These are phyloP conservation scores for Cryptococcus floricola DNA, from an alignment of 1,284 basidiomycete species.

Conservation along the genomic window DNA sequence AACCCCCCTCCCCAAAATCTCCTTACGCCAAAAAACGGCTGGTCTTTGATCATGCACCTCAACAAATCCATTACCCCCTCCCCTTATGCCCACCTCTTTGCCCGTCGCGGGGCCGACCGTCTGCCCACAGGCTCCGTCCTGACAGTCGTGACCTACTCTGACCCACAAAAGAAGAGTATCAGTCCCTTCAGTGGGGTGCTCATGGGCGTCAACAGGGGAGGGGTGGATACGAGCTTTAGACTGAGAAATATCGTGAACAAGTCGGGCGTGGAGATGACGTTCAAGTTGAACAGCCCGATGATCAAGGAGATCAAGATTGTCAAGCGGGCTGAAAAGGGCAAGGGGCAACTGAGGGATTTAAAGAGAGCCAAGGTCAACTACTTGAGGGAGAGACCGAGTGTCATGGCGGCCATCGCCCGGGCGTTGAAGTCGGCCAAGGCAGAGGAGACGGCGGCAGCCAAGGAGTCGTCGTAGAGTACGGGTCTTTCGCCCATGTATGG, in stretches of 20 bases:
- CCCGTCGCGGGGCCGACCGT: constrained; percentile 62
- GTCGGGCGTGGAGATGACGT: constrained; percentile 85
- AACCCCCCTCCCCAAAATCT: constrained; percentile 43
- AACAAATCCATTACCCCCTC: constrained; percentile 63
- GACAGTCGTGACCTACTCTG: constrained; percentile 57
- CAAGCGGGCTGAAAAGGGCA: constrained; percentile 39
- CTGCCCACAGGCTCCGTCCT: constrained; percentile 76
- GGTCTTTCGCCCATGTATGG: too few species aligned
- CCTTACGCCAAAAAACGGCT: constrained; percentile 59
- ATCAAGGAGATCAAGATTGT: constrained; percentile 75
- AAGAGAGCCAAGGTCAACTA: constrained; percentile 45
- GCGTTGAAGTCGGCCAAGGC: constrained; percentile 37
- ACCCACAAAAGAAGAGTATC: constrained; percentile 59
- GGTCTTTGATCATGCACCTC: constrained; percentile 73
- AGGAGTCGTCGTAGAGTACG: too few species aligned
- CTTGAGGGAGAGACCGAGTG: constrained; percentile 42
- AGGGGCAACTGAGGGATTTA: constrained; percentile 34
- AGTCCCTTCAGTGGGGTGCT: constrained; percentile 80
- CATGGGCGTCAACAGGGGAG: constrained; percentile 70
- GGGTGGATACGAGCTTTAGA: constrained; percentile 74
- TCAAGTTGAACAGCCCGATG: constrained; percentile 76
- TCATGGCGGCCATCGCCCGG: constrained; percentile 44
- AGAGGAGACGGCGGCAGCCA: neutral
- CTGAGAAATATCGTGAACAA: constrained; percentile 82
- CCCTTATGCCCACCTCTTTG: constrained; percentile 66